A percentile compares a stretch with the other conserved stretches of the same genome.
phyloP scores from a whole-genome alignment of 805 yeast species.

The Suhomyces sp. region DNA sequence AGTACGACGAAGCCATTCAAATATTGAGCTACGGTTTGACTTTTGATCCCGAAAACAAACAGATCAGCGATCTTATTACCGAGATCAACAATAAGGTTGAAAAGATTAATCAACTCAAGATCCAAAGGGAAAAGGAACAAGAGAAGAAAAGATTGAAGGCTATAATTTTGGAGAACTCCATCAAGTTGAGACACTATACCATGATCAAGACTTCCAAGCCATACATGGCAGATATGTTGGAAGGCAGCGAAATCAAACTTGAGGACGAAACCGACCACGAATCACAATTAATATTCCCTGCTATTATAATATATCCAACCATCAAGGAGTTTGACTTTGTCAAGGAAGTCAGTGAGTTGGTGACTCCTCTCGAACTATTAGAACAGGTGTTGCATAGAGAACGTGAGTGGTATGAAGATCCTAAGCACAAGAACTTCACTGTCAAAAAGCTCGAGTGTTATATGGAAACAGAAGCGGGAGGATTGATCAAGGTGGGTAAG shows the following conservation, averaged over 20 bases:
- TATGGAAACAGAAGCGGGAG: constrained; percentile 82
- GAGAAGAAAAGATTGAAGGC: constrained; percentile 41
- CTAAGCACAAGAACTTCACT: constrained; percentile 58
- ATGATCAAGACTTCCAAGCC: constrained; percentile 51
- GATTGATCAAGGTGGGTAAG: constrained; percentile 81
- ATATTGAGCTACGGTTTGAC: constrained; percentile 63
- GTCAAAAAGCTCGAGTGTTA: constrained; percentile 62
- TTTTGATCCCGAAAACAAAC: constrained; percentile 57
- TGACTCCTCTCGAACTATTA: constrained; percentile 62
- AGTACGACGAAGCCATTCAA: constrained; percentile 67
- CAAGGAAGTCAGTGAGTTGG: constrained; percentile 68
- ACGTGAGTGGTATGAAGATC: constrained; percentile 62
- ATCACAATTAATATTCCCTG: constrained; percentile 79
- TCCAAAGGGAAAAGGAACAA: constrained; percentile 34
- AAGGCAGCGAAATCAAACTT: constrained; percentile 48
- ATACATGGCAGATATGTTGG: constrained; percentile 46
- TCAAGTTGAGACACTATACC: constrained; percentile 55
- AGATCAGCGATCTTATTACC: constrained; percentile 46
- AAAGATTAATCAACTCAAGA: constrained; percentile 25
- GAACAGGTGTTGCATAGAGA: constrained; percentile 61
- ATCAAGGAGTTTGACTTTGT: constrained; percentile 81
- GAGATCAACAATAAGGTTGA: constrained; percentile 41
- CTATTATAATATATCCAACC: constrained; percentile 77
- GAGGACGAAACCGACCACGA: constrained; percentile 68
- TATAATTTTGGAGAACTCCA: constrained; percentile 53